phyloP scores from a whole-genome alignment of 768 basidiomycete species.

The Suillus decipiens region DNA sequence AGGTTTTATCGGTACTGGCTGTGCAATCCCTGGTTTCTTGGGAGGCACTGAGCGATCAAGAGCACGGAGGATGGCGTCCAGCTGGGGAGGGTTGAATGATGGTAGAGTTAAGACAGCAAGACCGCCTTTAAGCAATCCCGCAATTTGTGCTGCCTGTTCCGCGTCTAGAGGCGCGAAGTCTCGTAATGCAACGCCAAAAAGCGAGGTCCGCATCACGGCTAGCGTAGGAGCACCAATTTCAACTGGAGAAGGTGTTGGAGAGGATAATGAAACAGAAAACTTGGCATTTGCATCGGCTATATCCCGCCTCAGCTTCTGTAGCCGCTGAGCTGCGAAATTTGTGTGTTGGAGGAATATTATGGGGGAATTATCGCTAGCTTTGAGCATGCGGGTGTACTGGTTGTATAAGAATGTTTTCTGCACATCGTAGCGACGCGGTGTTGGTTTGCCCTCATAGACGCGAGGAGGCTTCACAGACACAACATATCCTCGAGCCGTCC shows the following conservation, averaged over 20 bases:
- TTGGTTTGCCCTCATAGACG: slow-evolving; percentile 51
- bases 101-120: slow-evolving; percentile 69
- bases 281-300: slow-evolving; percentile 58
- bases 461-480: slow-evolving; percentile 57
- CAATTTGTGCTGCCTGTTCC: slow-evolving; percentile 50
- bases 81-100: slow-evolving; percentile 69
- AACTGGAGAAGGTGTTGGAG: slow-evolving; percentile 35
- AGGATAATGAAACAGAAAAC: slow-evolving; percentile 30
- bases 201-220: slow-evolving; percentile 72
- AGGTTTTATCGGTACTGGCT: slow-evolving; percentile 49
- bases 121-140: slow-evolving; percentile 56
- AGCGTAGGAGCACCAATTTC: slow-evolving; percentile 49
- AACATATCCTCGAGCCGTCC: slow-evolving; percentile 47
- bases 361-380: slow-evolving; percentile 54
- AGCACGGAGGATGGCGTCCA: slow-evolving; percentile 64
- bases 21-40: slow-evolving; percentile 52
- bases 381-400: slow-evolving; percentile 75
- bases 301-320: slow-evolving; percentile 69
- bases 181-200: slow-evolving; percentile 78
- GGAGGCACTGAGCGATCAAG: slow-evolving; percentile 68
- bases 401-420: slow-evolving; percentile 82
- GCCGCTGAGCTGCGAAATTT: slow-evolving; percentile 68
- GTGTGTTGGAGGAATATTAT: slow-evolving; percentile 79
- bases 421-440: slow-evolving; percentile 70
- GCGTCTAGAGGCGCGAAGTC: slow-evolving; percentile 55